Percentiles rank a stretch among this genome's conserved stretches.
Conservation (phyloP, 768 basidiomycete species). For the Kondoa subrosea region DNA sequence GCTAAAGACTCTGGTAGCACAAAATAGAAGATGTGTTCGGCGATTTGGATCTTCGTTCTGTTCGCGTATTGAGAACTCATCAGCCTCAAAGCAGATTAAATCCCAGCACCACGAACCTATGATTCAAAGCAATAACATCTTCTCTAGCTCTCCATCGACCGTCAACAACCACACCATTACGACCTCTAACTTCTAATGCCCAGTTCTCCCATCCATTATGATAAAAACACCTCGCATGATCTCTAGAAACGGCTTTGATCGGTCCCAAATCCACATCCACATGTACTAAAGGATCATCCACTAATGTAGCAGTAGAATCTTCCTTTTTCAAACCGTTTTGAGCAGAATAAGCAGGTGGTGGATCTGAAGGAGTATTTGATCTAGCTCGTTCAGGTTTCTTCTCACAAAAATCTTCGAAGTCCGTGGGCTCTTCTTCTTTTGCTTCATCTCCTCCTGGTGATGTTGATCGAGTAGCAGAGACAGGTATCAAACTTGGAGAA, state of each 20-base stretch:
- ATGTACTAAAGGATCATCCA: conserved; percentile 2
- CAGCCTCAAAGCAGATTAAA: not conserved
- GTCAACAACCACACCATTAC: conserved; percentile 96
- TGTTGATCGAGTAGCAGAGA: conserved; percentile 4
- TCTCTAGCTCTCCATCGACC: conserved; percentile 88
- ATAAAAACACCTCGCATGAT: conserved; percentile 89
- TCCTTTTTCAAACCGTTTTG: not conserved
- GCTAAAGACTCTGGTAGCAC: conserved; percentile 47
- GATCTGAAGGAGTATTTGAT: not conserved
- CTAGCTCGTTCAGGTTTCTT: not conserved
- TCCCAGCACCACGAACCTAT: conserved; percentile 43
- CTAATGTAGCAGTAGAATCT: not conserved
- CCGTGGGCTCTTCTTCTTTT: not conserved
- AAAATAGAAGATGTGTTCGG: conserved; percentile 90
- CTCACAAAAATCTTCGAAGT: not conserved
- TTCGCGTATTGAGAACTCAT: conserved; percentile 11
- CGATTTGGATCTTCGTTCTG: conserved; percentile 86
- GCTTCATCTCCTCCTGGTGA: not conserved
- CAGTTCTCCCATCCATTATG: conserved; percentile 63
- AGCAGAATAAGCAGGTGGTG: not conserved
- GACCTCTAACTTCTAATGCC: conserved; percentile 74
- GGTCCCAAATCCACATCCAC: conserved; percentile 63
- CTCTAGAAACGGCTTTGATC: conserved; percentile 88
- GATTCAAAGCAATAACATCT: conserved; percentile 63
- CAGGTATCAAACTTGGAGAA: not conserved